Percentiles rank a stretch among this genome's conserved stretches.
Conservation (phyloP, 1,284 basidiomycete species). For the Earliella scabrosa region DNA sequence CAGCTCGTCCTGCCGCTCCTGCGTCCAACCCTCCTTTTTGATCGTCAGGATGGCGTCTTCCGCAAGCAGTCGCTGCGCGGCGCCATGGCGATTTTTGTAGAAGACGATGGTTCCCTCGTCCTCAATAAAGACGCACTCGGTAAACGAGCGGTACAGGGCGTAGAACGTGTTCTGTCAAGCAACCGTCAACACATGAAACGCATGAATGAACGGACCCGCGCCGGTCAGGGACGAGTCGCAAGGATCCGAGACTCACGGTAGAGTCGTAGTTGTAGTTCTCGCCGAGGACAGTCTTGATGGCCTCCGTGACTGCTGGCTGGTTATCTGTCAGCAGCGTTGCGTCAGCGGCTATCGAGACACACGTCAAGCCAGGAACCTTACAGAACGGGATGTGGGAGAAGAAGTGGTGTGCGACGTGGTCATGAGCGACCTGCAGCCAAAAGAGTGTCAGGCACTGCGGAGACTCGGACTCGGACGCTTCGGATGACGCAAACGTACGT, state of each 20-base stretch:
- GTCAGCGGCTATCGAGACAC: conserved; percentile 1
- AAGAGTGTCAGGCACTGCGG: neutral
- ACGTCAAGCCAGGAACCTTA: conserved; percentile 22
- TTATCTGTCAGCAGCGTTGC: conserved; percentile 46
- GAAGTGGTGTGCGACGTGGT: conserved; percentile 44
- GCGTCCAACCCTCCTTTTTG: conserved; percentile 24
- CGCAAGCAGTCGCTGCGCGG: conserved; percentile 28
- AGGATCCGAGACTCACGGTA: conserved; percentile 40
- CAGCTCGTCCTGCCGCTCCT: conserved; percentile 25
- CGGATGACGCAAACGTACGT: conserved; percentile 29
- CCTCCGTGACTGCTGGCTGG: conserved; percentile 37
- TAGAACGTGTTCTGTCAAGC: conserved; percentile 35
- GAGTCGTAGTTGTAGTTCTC: conserved; percentile 46
- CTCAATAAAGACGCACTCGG: conserved; percentile 64
- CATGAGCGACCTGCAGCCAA: conserved; percentile 39
- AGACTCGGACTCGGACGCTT: no score
- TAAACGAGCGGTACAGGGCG: conserved; percentile 42
- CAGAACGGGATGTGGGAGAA: conserved; percentile 44
- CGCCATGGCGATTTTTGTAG: conserved; percentile 72
- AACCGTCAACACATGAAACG: no score
- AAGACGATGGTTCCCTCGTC: conserved; percentile 78
- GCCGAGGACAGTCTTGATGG: conserved; percentile 34
- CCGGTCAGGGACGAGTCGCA: conserved; percentile 36
- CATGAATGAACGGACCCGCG: no score
- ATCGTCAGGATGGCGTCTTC: conserved; percentile 18